These are phyloP conservation scores for Phytophthora fragariaefolia DNA, from an alignment of 352 stramenopile species.

Conservation along the genomic window DNA sequence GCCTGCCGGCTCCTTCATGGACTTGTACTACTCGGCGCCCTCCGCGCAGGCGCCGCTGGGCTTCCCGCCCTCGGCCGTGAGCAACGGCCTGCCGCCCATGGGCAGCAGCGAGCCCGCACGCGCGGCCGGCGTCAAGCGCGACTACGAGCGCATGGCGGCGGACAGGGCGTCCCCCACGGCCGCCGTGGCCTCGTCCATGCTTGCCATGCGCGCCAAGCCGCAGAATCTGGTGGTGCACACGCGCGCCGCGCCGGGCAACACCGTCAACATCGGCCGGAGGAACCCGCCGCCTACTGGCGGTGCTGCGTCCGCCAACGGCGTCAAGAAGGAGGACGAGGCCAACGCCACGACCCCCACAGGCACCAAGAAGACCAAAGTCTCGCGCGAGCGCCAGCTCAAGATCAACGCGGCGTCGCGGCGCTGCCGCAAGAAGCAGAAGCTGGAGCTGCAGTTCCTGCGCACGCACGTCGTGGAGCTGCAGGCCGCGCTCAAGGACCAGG, in stretches of 20 bases:
- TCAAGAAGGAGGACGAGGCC: conserved; percentile 41
- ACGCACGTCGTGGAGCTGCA: conserved; percentile 85
- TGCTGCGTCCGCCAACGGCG: background rate
- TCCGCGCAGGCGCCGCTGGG: conserved; percentile 11
- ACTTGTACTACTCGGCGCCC: conserved; percentile 54
- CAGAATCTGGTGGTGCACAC: conserved; percentile 33
- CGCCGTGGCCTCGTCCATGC: conserved; percentile 69
- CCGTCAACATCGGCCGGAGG: conserved; percentile 37
- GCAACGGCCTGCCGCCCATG: conserved; percentile 22
- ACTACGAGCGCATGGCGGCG: conserved; percentile 42
- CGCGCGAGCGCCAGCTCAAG: conserved; percentile 85
- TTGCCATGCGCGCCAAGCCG: conserved; percentile 57
- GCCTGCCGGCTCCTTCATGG: conserved; percentile 35
- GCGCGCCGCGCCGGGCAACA: conserved; percentile 34
- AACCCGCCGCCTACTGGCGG: too few relatives aligned
- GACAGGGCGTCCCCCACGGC: conserved; percentile 53
- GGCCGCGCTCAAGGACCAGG: conserved; percentile 70
- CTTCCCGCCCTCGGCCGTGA: conserved; percentile 29
- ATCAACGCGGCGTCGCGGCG: conserved; percentile 85
- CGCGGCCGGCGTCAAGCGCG: conserved; percentile 53
- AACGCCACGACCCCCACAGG: conserved; percentile 20
- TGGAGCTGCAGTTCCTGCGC: conserved; percentile 87
- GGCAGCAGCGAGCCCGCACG: background rate
- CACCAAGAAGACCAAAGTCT: conserved; percentile 85
- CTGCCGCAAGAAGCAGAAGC: conserved; percentile 89